Percentiles rank a stretch among this genome's conserved stretches.
These are phyloP conservation scores for Crucibulum laeve DNA, from an alignment of 768 basidiomycete species.

Conservation along the genomic window DNA sequence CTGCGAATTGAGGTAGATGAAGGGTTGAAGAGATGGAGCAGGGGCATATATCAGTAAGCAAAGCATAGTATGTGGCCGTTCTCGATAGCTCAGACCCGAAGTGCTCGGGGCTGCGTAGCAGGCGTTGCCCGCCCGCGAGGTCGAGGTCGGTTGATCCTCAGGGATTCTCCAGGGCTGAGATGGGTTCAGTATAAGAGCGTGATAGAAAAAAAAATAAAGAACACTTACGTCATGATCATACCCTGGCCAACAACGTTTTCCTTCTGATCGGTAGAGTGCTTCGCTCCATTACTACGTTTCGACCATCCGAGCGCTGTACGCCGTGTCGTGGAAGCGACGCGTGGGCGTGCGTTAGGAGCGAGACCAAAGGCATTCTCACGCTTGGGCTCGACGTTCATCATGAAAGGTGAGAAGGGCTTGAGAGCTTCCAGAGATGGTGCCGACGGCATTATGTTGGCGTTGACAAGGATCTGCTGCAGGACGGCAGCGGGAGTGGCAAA, in stretches of 20 bases:
- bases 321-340: constrained; percentile 51
- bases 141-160: constrained; percentile 45
- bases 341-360: constrained; percentile 38
- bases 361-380: constrained; percentile 27
- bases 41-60: not conserved
- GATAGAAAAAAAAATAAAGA: constrained; percentile 1
- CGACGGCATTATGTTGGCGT: constrained; percentile 33
- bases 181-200: not conserved
- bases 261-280: constrained; percentile 47
- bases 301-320: constrained; percentile 60
- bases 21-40: not conserved
- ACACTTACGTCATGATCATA: constrained; percentile 53
- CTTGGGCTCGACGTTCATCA: constrained; percentile 33
- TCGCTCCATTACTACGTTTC: constrained; percentile 52
- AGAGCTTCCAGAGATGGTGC: constrained; percentile 32
- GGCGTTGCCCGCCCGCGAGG: constrained; percentile 46
- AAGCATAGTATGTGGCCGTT: not conserved
- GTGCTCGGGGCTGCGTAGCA: constrained; percentile 30
- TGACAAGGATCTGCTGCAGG: constrained; percentile 40
- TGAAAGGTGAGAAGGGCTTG: constrained; percentile 40
- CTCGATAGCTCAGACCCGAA: constrained; percentile 21
- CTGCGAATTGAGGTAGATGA: no score
- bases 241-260: constrained; percentile 41
- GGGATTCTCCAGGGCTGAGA: constrained; percentile 39
- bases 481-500: constrained; percentile 16